Conservation (phyloP, 192 early-diverging fungal species). For the Backusella tuberculispora region DNA sequence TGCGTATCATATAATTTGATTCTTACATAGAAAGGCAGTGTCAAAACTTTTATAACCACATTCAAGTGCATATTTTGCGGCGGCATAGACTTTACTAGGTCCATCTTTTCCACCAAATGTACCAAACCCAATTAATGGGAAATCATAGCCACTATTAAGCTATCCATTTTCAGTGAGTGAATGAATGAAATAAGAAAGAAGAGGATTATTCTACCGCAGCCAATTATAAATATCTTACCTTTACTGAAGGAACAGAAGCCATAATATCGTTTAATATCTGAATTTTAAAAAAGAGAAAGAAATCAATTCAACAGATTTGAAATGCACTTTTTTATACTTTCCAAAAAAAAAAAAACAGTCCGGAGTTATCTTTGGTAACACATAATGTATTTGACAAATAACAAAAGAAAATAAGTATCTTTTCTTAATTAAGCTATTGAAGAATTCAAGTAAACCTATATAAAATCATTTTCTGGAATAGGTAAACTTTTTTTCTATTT, state of each 20-base stretch:
- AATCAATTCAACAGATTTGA: too few species aligned
- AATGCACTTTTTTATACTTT: too few species aligned
- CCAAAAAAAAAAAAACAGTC: too few species aligned
- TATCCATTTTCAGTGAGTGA: background rate
- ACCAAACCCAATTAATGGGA: slow-evolving; percentile 39
- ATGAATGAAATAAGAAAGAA: too few species aligned
- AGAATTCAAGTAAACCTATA: background rate
- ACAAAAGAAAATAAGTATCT: background rate
- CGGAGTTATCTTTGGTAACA: background rate
- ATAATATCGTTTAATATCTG: too few species aligned
- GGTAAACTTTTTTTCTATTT: too few species aligned
- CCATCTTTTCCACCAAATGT: slow-evolving; percentile 26
- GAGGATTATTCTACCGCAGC: too few species aligned
- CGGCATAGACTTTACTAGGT: slow-evolving; percentile 29
- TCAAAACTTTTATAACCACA: slow-evolving; percentile 35
- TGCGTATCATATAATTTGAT: background rate
- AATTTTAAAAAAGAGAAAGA: too few species aligned
- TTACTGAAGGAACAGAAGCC: too few species aligned
- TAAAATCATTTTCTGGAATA: background rate
- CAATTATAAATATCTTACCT: too few species aligned
- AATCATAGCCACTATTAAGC: slow-evolving; percentile 38
- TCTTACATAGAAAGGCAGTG: slow-evolving; percentile 37
- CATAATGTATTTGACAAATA: slow-evolving; percentile 2
- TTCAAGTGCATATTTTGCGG: slow-evolving; percentile 33
- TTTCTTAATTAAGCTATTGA: background rate